These are phyloP conservation scores for Mrakia blollopis DNA, from an alignment of 768 basidiomycete genomes.

Conservation along the genomic window DNA sequence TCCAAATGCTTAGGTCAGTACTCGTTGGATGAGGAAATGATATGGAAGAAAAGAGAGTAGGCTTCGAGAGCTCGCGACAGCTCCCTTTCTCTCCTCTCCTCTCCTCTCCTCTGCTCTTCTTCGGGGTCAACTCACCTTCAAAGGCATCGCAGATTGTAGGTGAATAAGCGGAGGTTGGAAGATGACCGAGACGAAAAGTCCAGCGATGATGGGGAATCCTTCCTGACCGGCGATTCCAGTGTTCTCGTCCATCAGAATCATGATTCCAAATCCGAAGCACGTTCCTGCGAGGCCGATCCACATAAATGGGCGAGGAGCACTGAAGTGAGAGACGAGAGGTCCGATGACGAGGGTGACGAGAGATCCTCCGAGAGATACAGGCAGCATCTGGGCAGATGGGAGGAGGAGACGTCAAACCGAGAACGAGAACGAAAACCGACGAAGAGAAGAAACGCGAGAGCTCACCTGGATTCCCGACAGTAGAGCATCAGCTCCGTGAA, in stretches of 20 bases:
- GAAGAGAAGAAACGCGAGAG: background rate
- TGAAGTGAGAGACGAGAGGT: background rate
- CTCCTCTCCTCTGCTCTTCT: too few species aligned
- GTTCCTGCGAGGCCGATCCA: constrained; percentile 1
- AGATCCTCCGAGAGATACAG: constrained; percentile 37
- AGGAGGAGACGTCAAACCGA: background rate
- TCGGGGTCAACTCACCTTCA: background rate
- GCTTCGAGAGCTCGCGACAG: too few species aligned
- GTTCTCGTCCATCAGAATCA: constrained; percentile 34
- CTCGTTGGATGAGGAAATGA: too few species aligned
- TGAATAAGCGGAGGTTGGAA: constrained; percentile 33
- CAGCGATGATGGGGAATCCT: constrained; percentile 34
- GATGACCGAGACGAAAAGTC: constrained; percentile 33
- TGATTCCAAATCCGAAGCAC: constrained; percentile 33
- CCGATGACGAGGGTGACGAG: constrained; percentile 34
- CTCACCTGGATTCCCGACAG: constrained; percentile 26
- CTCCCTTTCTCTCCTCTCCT: too few species aligned
- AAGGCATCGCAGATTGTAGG: constrained; percentile 20
- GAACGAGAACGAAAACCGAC: background rate
- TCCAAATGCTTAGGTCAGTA: too few species aligned
- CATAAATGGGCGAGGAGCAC: background rate
- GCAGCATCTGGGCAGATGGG: constrained; percentile 24
- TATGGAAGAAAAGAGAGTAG: too few species aligned
- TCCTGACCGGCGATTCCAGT: constrained; percentile 34
- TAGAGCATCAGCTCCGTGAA: constrained; percentile 27